Base-by-base conservation (phyloP, 352 stramenopile genomes). In the Phytophthora constricta region DNA sequence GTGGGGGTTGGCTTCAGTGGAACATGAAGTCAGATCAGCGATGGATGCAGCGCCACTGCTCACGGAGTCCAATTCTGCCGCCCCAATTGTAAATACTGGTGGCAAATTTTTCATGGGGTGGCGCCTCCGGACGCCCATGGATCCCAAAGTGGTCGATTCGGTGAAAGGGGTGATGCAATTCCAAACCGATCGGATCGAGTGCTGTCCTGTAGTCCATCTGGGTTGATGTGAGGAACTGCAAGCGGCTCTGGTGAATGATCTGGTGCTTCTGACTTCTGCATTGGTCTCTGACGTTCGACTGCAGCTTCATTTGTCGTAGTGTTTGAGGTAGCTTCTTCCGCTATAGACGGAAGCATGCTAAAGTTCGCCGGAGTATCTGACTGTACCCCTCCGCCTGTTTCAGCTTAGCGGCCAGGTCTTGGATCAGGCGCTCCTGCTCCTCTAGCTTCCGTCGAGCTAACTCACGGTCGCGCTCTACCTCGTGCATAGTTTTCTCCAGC, bases 391-490 rank as follows among this genome's bases (percentile, higher is more conserved):
- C 61, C 1, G 56, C 74, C 22, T 70, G 67, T 22, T 71, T 72
- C 41, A 85, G 52, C 22, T 84, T 79, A 27, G 70, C 61, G 26
- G 71, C 56, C 16, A 87, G 72, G 22, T 77, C 58, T 5, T 54
- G 67, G 46, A 87, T 84, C 16, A 84, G 42, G 11, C 70, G 68
- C 47, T 85, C 79, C 50, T 87, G 79, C 33, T 84, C 74, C 37
- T 75, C 45, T 8, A 80, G 23, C 37, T 79, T 84, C 23, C 28
- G 61, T 28, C 46, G 62, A 5, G 76, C 74, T 20, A 73, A 13
- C 5, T 80, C 65, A 8, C 65, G 73, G 31, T 84, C 79, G 9
- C 65, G 52, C 51, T 82, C 74, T 13, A 75, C 67, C 45, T 75
- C 65, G 9, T 79, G 65, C 22, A 91, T 72, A 8, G 70, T 84